Percentiles rank a stretch among this genome's conserved stretches.
Evolutionary conservation across 305 asterid genomes (phyloP).

Genomic region (Fraxinus dipetala): DNA sequence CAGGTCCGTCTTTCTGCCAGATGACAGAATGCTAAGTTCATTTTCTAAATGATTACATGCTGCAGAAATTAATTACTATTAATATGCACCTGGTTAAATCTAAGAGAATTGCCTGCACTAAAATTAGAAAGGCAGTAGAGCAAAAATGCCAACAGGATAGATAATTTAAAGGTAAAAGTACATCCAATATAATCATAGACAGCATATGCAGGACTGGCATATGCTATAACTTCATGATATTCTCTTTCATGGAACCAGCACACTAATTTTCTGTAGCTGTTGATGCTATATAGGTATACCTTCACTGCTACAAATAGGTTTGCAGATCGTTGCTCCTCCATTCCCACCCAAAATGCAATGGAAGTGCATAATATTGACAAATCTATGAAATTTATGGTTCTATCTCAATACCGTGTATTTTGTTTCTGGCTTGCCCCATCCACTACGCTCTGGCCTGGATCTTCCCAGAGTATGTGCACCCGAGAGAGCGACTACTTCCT

Average conservation of each 20-base stretch:
- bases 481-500: slow-evolving; percentile 97
- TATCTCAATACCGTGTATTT: slow-evolving; percentile 65
- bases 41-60: neutral
- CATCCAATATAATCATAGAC: neutral
- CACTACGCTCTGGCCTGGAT: slow-evolving; percentile 96
- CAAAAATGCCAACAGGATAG: neutral
- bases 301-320: neutral
- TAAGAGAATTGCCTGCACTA: neutral
- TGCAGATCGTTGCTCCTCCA: neutral
- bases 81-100: neutral
- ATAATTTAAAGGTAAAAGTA: neutral
- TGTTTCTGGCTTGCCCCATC: slow-evolving; percentile 96
- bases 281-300: neutral
- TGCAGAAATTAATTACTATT: neutral
- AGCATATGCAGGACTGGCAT: neutral
- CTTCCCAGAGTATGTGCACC: slow-evolving; percentile 98
- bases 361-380: slow-evolving; percentile 14
- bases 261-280: neutral
- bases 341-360: neutral
- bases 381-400: neutral
- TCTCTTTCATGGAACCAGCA: neutral
- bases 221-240: neutral
- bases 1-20: slow-evolving; percentile 93
- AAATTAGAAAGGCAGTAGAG: neutral
- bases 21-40: slow-evolving; percentile 19